Base-by-base conservation (phyloP, 805 yeast species). In the Starmera amethionina region DNA sequence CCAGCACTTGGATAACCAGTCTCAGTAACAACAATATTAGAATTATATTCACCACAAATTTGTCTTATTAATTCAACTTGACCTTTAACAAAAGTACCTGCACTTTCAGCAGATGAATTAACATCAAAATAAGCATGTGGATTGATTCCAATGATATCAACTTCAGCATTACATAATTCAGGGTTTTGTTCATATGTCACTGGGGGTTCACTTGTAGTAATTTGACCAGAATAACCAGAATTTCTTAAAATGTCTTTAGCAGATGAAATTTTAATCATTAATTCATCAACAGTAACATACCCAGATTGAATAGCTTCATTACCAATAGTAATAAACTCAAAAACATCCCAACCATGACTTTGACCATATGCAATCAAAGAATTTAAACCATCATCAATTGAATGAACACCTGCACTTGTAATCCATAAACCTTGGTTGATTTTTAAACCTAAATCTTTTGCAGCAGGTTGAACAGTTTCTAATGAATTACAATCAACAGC, bases 181-280 rank as follows among this genome's bases (percentile, higher is more conserved):
- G 95, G 85, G 56, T 82, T 46, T 38, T 65, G 56, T 55, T 72
- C 72, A 60, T 71, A 88, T 15, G 78, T 62, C 12, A 73, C 82
- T n/a, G 96, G 93, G 40, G 96, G 95, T 60, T 89, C 97, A 42
- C 95, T 76, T 15, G 95, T 88, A 18, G 94, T 80, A 36, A 88
- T 70, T 40, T 63, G 54, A 39, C 96, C 96, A 9, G 67, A 61
- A 64, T 78, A 89, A 32, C 97, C 97, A 25, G 86, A 89, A 38
- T 56, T 61, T 41, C 63, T 55, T 42, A 89, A 71, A 45, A 62
- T 61, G 11, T 68, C 31, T 59, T 79, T 82, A 39, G 86, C 93
- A 11, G 75, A 61, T 1, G 75, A 42, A 46, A 87, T 81, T 62
- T 85, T 86, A 37, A 61, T 35, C 29, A 79, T 65, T 49, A 89